These are phyloP conservation scores for Penicillium nucicola DNA, from an alignment of 495 filamentous ascomycete genomes.

Conservation along the genomic window DNA sequence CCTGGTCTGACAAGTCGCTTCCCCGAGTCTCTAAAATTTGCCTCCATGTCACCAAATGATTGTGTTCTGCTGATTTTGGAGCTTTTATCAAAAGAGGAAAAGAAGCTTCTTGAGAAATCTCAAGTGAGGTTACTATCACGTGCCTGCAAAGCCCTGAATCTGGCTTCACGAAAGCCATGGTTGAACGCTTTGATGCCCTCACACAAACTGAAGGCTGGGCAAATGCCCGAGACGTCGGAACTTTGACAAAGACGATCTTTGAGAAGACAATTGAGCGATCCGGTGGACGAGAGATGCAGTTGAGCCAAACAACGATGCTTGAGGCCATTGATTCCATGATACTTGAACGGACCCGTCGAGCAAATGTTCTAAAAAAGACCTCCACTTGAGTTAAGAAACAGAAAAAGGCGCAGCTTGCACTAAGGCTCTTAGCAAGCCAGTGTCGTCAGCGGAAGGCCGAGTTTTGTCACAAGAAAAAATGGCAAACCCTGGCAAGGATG, in stretches of 20 bases:
- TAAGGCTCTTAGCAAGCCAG: not conserved
- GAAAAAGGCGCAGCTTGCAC: not conserved
- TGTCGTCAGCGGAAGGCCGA: not conserved
- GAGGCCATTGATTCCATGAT: constrained; percentile 43
- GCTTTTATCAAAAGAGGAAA: constrained; percentile 18
- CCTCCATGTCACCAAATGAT: constrained; percentile 30
- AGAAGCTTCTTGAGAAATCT: constrained; percentile 12
- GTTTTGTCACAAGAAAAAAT: not conserved
- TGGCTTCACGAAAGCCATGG: constrained; percentile 19
- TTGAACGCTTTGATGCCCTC: constrained; percentile 38
- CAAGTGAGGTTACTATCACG: constrained; percentile 29
- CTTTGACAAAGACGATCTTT: constrained; percentile 52
- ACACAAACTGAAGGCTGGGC: constrained; percentile 55
- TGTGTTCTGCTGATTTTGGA: constrained; percentile 40
- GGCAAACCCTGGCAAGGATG: not conserved
- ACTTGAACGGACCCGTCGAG: constrained; percentile 26
- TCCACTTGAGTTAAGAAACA: not conserved
- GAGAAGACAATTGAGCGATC: constrained; percentile 33
- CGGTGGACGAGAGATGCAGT: constrained; percentile 15
- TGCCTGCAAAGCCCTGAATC: constrained; percentile 25
- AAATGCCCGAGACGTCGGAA: constrained; percentile 65
- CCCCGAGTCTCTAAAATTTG: constrained; percentile 46
- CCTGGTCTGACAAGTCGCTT: constrained; percentile 52
- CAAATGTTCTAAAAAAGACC: not conserved
- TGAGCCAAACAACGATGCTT: constrained; percentile 31